Evolutionary conservation across 768 basidiomycete genomes (phyloP), one percentile per base, ranked within the genome.

Genomic region (Phylloporus rhodoxanthus): DNA sequence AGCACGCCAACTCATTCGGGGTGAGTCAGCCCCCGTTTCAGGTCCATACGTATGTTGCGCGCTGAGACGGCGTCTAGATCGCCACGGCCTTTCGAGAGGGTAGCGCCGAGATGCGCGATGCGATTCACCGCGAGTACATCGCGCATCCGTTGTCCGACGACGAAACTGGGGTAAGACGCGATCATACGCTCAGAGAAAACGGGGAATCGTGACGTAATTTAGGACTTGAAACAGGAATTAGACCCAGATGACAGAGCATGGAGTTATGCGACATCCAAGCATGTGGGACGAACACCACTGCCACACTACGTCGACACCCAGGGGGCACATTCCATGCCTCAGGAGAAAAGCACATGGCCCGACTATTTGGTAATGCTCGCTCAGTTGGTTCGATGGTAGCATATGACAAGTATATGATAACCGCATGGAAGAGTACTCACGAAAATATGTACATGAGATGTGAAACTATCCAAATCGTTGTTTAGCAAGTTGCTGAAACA

Each of bases 401-500:
- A 32, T 29, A 10, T 45, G 5, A 43, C 32, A 20, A 15, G 20
- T 32, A 30, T 33, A 45, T 9, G 17, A 44, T 43, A 19, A 42
- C 28, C 41, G 34, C 36, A 43, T 52, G 21, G 34, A 39, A 7
- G 15, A 36, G 43, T 55, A 52, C 61, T 61, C 41, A 57, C 61
- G 30, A 29, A 45, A 26, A 44, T 11, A 58, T 52, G 45, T 47
- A 39, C 32, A n/a, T 28, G 20, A 14, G 7, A 8, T 49, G 40
- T 50, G 44, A 34, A 19, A 36, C 77, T 66, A 91, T 26, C 91
- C 91, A 57, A 89, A 95, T 48, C 87, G 74, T 60, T 87, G 77
- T 65, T 87, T 91, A n/a, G 92, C 93, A 63, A 95, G 70, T 56
- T 85, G 82, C 68, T 88, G 88, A 68, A 96, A 92, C 91, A 93